Conservation (phyloP, 495 filamentous ascomycete species). For the Xylaria flabelliformis region DNA sequence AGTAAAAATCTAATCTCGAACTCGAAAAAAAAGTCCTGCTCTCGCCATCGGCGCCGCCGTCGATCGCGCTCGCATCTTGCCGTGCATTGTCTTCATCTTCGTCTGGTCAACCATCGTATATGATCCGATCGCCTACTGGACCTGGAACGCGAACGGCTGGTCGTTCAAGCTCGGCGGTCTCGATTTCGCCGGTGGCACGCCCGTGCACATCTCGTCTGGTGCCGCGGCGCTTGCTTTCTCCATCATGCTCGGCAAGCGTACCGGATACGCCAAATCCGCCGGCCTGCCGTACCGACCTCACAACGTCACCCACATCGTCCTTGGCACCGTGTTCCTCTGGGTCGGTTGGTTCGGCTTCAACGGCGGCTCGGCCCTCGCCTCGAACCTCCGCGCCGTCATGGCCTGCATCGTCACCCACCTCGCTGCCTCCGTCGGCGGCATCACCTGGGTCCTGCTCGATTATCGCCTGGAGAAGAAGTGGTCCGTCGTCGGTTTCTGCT, state of each 20-base stretch:
- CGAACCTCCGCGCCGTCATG: constrained; percentile 93
- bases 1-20: background rate
- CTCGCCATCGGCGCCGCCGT: constrained; percentile 80
- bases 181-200: constrained; percentile 87
- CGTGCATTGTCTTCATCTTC: constrained; percentile 86
- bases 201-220: constrained; percentile 86
- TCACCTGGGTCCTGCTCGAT: constrained; percentile 92
- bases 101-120: constrained; percentile 88
- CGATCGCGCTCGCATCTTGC: constrained; percentile 82
- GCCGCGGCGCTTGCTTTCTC: constrained; percentile 81
- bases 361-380: constrained; percentile 94
- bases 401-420: constrained; percentile 98
- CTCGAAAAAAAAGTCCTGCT: constrained; percentile 63
- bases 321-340: constrained; percentile 95
- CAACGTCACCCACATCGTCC: constrained; percentile 96
- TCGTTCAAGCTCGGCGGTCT: constrained; percentile 73
- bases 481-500: constrained; percentile 99
- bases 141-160: constrained; percentile 86
- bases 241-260: constrained; percentile 82
- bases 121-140: constrained; percentile 88
- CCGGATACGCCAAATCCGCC: constrained; percentile 76
- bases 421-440: constrained; percentile 85
- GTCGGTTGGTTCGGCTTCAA: constrained; percentile 99
- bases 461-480: constrained; percentile 95
- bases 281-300: constrained; percentile 86